Conservation (phyloP, 2,329 filamentous ascomycete genomes). For the Fusarium pseudonygamai region DNA sequence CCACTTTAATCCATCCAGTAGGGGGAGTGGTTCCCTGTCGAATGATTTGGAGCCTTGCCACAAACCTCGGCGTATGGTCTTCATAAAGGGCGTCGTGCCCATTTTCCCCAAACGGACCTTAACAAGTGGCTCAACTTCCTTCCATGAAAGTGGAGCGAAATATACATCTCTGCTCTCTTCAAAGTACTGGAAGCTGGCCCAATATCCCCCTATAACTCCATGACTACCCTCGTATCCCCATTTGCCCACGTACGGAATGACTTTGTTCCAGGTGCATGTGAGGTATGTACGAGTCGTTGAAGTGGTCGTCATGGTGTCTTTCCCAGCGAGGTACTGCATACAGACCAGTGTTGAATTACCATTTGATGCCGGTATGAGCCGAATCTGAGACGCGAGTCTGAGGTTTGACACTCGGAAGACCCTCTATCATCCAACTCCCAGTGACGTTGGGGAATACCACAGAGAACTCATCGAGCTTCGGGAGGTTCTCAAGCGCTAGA, state of each 20-base stretch:
- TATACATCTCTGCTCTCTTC: neutral
- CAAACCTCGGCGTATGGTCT: neutral
- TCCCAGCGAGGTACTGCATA: neutral
- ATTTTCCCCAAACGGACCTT: neutral
- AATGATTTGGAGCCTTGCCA: neutral
- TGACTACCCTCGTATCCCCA: neutral
- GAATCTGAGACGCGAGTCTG: rapidly evolving
- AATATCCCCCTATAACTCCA: rapidly evolving
- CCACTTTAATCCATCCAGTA: neutral
- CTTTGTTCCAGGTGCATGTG: rapidly evolving
- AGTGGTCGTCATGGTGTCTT: neutral
- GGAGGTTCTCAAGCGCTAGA: rapidly evolving
- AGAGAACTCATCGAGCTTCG: neutral
- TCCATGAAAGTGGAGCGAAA: neutral
- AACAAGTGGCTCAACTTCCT: neutral
- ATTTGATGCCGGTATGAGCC: neutral
- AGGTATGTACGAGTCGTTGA: rapidly evolving
- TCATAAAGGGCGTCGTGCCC: neutral
- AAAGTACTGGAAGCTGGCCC: neutral
- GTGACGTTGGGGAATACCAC: rapidly evolving
- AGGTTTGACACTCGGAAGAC: rapidly evolving
- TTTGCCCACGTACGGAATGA: neutral
- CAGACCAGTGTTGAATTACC: neutral
- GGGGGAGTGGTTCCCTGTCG: neutral
- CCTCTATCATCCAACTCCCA: rapidly evolving